Percentiles rank a stretch among this genome's conserved stretches.
Conservation (phyloP, 106 monocot genomes). For the Allium fistulosum region DNA sequence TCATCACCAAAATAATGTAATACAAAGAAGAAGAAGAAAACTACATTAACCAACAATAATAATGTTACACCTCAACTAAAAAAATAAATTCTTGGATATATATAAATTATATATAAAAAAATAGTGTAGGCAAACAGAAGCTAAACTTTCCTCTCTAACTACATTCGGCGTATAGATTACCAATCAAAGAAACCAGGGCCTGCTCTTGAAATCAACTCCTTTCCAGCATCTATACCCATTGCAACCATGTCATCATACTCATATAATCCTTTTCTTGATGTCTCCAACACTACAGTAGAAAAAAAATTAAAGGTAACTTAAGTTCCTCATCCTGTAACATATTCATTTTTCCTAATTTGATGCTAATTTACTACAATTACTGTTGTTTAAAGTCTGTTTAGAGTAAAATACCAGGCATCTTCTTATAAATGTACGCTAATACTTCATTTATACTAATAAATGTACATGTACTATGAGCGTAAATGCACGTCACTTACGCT, state of each 20-base stretch:
- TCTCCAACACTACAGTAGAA: constrained; percentile 46
- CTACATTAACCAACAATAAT: not conserved
- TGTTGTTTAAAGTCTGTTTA: too few species aligned
- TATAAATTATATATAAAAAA: not conserved
- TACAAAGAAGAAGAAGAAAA: too few species aligned
- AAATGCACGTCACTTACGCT: too few species aligned
- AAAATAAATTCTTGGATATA: not conserved
- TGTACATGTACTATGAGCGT: too few species aligned
- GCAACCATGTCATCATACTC: constrained; percentile 41
- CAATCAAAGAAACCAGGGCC: constrained; percentile 52
- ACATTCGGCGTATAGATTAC: constrained; percentile 1
- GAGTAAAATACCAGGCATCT: too few species aligned
- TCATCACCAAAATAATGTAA: too few species aligned
- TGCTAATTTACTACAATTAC: too few species aligned
- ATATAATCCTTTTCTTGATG: constrained; percentile 41
- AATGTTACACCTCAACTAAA: not conserved
- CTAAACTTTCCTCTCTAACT: not conserved
- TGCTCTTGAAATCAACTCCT: constrained; percentile 45
- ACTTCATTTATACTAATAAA: too few species aligned
- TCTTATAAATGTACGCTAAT: too few species aligned
- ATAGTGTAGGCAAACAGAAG: not conserved
- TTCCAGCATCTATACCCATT: constrained; percentile 68
- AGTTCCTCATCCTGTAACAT: too few species aligned
- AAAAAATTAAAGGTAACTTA: not conserved
- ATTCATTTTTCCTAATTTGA: too few species aligned